Conservation (phyloP, 2,329 filamentous ascomycete species). For the Ophiostoma sp. region DNA sequence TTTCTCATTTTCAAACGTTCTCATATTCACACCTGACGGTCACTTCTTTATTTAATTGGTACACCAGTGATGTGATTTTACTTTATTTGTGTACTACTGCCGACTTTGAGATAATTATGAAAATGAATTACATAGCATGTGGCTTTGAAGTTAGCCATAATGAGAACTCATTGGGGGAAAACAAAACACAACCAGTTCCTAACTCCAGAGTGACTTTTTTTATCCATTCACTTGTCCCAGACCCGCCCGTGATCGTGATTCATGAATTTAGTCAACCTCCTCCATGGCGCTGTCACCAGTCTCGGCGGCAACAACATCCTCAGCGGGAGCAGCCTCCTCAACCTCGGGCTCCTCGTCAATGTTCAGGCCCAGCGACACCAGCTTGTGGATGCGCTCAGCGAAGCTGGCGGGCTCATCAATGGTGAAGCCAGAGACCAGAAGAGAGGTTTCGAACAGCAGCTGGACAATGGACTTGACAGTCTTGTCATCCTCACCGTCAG, state of each 20-base stretch:
- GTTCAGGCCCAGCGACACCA: conserved; percentile 95
- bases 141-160: conserved; percentile 1
- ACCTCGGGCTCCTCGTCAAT: conserved; percentile 78
- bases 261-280: conserved; percentile 82
- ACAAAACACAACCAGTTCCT: conserved; percentile 32
- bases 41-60: no score
- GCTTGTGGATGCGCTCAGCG: conserved; percentile 99
- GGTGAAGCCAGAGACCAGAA: conserved; percentile 98
- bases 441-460: conserved; percentile 97
- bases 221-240: conserved; percentile 30
- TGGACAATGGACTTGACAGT: conserved; percentile 99
- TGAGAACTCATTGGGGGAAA: conserved; percentile 10
- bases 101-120: conserved; percentile 8
- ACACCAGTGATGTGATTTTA: not conserved
- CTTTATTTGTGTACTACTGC: not conserved
- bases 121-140: conserved; percentile 30
- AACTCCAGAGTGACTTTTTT: conserved; percentile 40
- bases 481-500: conserved; percentile 95
- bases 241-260: conserved; percentile 31
- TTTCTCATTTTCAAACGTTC: not conserved
- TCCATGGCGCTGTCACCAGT: conserved; percentile 95
- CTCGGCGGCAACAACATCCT: conserved; percentile 57
- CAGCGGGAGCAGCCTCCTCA: conserved; percentile 37
- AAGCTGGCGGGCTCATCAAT: conserved; percentile 98
- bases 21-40: no score